Evolutionary conservation across 257 asterid genomes (phyloP).

Genomic region (Coffea canephora): DNA sequence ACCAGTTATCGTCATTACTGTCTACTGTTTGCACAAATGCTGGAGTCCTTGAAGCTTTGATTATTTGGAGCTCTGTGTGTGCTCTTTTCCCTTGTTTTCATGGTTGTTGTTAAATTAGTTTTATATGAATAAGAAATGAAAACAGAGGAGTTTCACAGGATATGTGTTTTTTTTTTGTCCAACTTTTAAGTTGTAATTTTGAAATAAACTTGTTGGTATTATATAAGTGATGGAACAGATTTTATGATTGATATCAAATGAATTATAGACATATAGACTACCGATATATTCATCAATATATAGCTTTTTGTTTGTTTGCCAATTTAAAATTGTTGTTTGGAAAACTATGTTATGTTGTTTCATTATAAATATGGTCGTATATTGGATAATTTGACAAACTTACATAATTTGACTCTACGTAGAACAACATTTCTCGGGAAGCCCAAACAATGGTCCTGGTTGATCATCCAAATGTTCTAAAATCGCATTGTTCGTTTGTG

Average conservation of each 20-base stretch:
- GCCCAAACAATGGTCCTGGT: constrained; percentile 94
- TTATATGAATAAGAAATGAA: not conserved
- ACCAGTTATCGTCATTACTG: too few species aligned
- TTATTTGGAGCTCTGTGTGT: not conserved
- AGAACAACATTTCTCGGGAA: constrained; percentile 92
- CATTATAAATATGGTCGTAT: not conserved
- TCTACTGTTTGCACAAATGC: too few species aligned
- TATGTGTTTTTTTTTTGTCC: not conserved
- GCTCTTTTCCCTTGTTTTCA: not conserved
- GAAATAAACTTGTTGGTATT: not conserved
- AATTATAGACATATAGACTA: too few species aligned
- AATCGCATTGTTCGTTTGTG: constrained; percentile 93
- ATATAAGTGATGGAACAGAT: too few species aligned
- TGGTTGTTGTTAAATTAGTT: not conserved
- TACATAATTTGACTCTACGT: constrained; percentile 5
- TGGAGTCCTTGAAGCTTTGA: not conserved
- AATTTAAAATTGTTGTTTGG: not conserved
- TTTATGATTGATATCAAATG: too few species aligned
- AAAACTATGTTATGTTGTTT: too few species aligned
- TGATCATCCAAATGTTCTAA: constrained; percentile 93
- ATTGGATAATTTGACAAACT: constrained; percentile 27
- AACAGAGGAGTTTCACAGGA: not conserved
- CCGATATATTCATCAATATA: too few species aligned
- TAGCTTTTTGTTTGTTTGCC: not conserved
- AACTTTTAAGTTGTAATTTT: not conserved